These are phyloP conservation scores for Aspergillus glaucus DNA, from an alignment of 2,329 filamentous ascomycete species.

Conservation along the genomic window DNA sequence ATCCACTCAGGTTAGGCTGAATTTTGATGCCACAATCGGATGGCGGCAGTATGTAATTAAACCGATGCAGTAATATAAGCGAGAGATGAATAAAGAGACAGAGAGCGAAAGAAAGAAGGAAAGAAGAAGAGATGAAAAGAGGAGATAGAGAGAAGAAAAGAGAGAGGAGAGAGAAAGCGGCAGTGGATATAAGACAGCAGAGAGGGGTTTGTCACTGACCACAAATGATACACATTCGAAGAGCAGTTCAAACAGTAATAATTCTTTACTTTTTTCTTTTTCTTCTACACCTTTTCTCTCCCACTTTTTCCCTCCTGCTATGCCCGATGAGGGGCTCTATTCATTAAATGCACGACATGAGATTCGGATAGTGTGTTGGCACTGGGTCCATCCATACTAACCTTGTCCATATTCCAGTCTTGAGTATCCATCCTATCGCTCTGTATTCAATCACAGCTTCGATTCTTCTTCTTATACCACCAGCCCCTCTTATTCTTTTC, in stretches of 20 bases:
- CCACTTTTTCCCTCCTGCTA: not conserved
- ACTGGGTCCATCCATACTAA: too few relatives aligned
- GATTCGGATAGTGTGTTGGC: too few relatives aligned
- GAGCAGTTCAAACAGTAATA: not conserved
- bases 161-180: conserved; percentile 1
- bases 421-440: too few relatives aligned
- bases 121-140: not conserved
- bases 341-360: not conserved
- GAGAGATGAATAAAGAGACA: not conserved
- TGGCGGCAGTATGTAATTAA: too few relatives aligned
- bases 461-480: too few relatives aligned
- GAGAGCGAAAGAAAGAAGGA: not conserved
- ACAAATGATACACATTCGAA: too few relatives aligned
- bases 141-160: not conserved
- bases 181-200: not conserved
- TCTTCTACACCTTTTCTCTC: not conserved
- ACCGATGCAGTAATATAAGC: not conserved
- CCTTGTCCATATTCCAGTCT: too few relatives aligned
- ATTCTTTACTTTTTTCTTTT: conserved; percentile 1
- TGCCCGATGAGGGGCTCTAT: not conserved
- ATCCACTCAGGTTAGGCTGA: too few relatives aligned
- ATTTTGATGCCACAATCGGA: too few relatives aligned
- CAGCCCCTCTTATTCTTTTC: too few relatives aligned
- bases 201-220: too few relatives aligned
- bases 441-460: too few relatives aligned